Evolutionary conservation across 2,329 filamentous ascomycete species (phyloP), one percentile per base, ranked within the genome.

Genomic region (Phialocephala sp.): DNA sequence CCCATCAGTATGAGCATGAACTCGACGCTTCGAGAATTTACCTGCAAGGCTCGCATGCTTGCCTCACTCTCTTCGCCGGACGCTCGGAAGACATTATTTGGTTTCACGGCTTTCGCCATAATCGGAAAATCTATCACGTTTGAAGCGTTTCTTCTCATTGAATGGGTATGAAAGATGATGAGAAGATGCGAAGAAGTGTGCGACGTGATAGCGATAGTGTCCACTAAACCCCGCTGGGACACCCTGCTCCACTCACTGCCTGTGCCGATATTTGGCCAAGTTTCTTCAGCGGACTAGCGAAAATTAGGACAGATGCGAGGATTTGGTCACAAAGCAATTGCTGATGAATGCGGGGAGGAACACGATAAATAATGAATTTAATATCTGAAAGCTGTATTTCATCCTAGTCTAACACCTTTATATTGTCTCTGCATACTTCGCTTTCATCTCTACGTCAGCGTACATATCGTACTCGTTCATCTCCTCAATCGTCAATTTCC

Each of bases 381-480:
- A 54, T 18, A 27, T 32, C 3, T 24, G 8, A 12, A 54, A 54
- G 5, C 32, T 22, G 24, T 54, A 54, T 32, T 32, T 35, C 8
- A 52, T 52, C 22, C 50, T 14, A 54, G 12, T 15, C 11, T 12
- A 18, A 15, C 9, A 18, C 3, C n/a, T 18, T 54, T 14, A 54
- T 8, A 54, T 9, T 8, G 12, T 8, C 14, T 18, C 22, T 27
- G 9, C 27, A 18, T 12, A 37, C 24, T 37, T 62, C 24, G 66
- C 63, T 59, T 60, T 66, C 22, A 41, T 61, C 62, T 85, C 83
- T 18, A 87, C 76, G 66, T 87, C 84, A 61, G 79, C 79, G 72
- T 85, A 82, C 84, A 88, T 86, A 71, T 88, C 84, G 68, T 88
- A 88, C 15, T 80, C 80, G 66, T 91, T 90, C 87, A 91, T 90